These are phyloP conservation scores for Fusarium tjaetaba DNA, from an alignment of 2,329 filamentous ascomycete genomes.

Conservation along the genomic window DNA sequence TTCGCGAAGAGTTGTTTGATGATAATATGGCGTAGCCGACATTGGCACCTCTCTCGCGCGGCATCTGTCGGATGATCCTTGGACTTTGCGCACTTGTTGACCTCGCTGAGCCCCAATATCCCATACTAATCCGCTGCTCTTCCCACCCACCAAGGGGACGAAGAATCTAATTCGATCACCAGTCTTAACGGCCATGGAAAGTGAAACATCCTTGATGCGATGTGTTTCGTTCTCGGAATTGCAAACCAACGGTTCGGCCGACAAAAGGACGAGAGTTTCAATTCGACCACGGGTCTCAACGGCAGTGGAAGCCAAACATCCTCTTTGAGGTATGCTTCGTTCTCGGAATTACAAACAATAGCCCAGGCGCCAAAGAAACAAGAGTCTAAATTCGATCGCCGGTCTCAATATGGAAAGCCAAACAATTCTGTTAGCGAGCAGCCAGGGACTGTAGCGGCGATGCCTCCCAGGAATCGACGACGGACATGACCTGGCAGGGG, in stretches of 20 bases:
- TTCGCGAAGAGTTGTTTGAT: not conserved
- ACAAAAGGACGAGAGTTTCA: conserved; percentile 83
- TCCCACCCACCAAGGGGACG: conserved; percentile 55
- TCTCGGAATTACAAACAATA: conserved; percentile 52
- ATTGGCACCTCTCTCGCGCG: rapidly evolving
- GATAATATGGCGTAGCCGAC: rapidly evolving
- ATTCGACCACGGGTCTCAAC: conserved; percentile 79
- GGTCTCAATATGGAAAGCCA: conserved; percentile 96
- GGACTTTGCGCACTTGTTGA: not conserved
- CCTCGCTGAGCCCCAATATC: not conserved
- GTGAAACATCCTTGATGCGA: conserved; percentile 97
- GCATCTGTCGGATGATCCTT: rapidly evolving
- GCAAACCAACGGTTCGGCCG: too few relatives aligned
- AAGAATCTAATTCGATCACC: conserved; percentile 98
- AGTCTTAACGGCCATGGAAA: conserved; percentile 73
- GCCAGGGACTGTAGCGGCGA: not conserved
- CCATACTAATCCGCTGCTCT: not conserved
- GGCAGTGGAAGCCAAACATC: conserved; percentile 97
- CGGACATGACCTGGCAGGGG: rapidly evolving
- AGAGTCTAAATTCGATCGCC: conserved; percentile 98
- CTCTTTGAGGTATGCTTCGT: conserved; percentile 98
- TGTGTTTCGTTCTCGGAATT: conserved; percentile 93
- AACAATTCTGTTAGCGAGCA: conserved; percentile 84
- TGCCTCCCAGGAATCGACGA: not conserved
- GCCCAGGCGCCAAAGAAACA: conserved; percentile 72